Evolutionary conservation across 495 filamentous ascomycete species (phyloP).

Genomic region (Rhypophila decipiens): DNA sequence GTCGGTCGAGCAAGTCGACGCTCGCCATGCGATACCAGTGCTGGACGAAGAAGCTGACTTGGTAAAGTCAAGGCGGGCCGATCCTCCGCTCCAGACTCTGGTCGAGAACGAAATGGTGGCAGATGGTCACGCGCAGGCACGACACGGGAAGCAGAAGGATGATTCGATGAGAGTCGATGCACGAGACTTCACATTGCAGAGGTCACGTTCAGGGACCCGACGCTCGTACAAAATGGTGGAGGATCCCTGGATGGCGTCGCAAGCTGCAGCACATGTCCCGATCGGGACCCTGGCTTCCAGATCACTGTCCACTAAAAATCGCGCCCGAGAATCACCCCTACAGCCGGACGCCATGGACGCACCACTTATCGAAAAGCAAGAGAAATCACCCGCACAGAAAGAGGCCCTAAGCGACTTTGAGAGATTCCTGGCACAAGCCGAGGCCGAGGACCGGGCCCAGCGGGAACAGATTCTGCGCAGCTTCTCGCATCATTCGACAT

Average conservation of each 20-base stretch:
- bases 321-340: no score
- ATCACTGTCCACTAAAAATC: no score
- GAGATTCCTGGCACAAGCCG: conserved; percentile 22
- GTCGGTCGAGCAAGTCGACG: background rate
- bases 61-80: background rate
- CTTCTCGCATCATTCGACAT: conserved; percentile 8
- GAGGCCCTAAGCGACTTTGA: conserved; percentile 17
- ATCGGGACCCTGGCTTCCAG: no score
- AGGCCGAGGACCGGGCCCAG: conserved; percentile 17
- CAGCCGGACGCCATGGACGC: background rate
- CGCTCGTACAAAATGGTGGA: background rate
- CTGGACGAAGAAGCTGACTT: background rate
- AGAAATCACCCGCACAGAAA: background rate
- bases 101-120: background rate
- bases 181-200: background rate
- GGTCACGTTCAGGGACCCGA: background rate
- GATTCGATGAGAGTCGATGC: background rate
- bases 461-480: conserved; percentile 9
- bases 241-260: conserved; percentile 1
- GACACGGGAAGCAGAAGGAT: background rate
- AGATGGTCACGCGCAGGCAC: background rate
- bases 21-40: background rate
- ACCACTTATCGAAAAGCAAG: background rate
- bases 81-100: conserved; percentile 5
- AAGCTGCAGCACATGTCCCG: background rate